These are phyloP conservation scores for Canavalia gladiata DNA, from an alignment of 306 rosid species.

Conservation along the genomic window DNA sequence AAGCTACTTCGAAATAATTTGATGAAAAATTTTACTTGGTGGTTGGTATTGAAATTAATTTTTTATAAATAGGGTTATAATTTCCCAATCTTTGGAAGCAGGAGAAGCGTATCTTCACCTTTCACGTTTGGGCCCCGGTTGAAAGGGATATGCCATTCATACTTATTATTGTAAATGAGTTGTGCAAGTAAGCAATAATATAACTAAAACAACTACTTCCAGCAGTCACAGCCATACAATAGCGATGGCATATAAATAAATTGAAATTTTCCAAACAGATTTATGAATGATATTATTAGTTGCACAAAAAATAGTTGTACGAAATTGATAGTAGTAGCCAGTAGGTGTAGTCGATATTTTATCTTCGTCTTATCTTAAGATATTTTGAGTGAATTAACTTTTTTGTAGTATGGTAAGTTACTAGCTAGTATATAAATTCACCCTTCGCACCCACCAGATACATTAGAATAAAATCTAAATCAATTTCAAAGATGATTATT, in stretches of 20 bases:
- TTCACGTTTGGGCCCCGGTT: conserved; percentile 9
- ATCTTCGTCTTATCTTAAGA: background rate
- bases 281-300: background rate
- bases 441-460: background rate
- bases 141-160: background rate
- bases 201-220: background rate
- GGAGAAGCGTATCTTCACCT: background rate
- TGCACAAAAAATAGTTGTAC: no score
- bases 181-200: background rate
- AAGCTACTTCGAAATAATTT: no score
- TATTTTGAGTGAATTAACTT: background rate
- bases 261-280: background rate
- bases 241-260: background rate
- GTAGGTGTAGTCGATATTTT: no score
- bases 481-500: no score
- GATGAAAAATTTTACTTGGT: no score
- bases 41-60: no score
- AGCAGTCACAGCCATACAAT: background rate
- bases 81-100: background rate
- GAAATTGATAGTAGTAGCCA: background rate
- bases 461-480: no score
- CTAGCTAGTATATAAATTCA: background rate
- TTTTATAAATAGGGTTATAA: background rate
- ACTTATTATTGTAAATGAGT: background rate
- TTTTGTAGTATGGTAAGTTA: no score